Percentiles rank a stretch among this genome's conserved stretches.
These are phyloP conservation scores for Xylaria curta DNA, from an alignment of 495 filamentous ascomycete genomes.

Conservation along the genomic window DNA sequence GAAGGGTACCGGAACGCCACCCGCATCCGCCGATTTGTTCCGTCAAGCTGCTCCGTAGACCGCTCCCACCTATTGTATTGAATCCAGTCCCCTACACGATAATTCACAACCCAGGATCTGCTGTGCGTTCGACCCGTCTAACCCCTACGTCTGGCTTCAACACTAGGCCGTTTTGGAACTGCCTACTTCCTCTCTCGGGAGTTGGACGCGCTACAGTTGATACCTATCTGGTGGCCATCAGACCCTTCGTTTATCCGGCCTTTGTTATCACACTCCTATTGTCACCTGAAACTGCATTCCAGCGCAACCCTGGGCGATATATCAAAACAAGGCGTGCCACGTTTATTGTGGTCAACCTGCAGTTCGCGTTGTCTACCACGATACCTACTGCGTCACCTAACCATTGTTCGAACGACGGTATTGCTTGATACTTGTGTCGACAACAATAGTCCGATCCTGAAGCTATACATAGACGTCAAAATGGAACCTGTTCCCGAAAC, in stretches of 20 bases:
- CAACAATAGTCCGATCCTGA: conserved; percentile 20
- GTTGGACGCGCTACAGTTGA: conserved; percentile 1
- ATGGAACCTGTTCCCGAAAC: conserved; percentile 67
- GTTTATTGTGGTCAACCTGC: conserved; percentile 6
- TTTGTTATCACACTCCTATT: conserved; percentile 1
- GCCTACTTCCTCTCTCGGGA: not conserved
- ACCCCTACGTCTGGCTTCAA: conserved; percentile 16
- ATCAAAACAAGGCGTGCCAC: conserved; percentile 26
- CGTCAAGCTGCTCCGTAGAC: conserved; percentile 18
- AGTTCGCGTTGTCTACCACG: not conserved
- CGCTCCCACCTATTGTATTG: conserved; percentile 13
- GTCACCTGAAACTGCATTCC: conserved; percentile 29
- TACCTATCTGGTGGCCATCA: conserved; percentile 3
- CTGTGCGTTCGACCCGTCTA: conserved; percentile 9
- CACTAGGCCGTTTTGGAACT: conserved; percentile 4
- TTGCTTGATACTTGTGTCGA: not conserved
- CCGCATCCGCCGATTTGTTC: conserved; percentile 24
- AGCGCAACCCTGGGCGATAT: conserved; percentile 9
- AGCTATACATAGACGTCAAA: conserved; percentile 23
- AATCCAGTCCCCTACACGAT: conserved; percentile 12
- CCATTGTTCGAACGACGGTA: not conserved
- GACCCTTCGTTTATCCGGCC: not conserved
- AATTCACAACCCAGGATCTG: conserved; percentile 18
- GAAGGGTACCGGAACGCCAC: conserved; percentile 11
- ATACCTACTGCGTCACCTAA: conserved; percentile 3